A percentile compares a stretch with the other conserved stretches of the same genome.
Conservation (phyloP, 192 early-diverging fungal species). For the Coemansia sp. region DNA sequence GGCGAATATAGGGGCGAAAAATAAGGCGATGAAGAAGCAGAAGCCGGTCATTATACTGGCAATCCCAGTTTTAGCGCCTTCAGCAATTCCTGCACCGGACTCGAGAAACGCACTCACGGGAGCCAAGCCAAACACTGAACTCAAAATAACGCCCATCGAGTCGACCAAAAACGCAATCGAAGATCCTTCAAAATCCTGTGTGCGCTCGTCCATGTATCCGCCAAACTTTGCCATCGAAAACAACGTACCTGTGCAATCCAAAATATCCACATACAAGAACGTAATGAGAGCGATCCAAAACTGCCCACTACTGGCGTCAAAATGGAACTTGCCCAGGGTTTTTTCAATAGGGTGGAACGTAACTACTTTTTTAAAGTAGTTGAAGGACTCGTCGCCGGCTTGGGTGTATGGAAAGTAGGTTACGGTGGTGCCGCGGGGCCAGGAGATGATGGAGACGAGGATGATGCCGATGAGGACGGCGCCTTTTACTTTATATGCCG, state of each 20-base stretch:
- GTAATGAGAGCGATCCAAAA: conserved; percentile 82
- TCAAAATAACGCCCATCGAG: conserved; percentile 64
- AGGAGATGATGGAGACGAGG: conserved; percentile 69
- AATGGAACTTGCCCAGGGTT: conserved; percentile 64
- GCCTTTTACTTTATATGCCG: conserved; percentile 68
- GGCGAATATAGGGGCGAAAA: conserved; percentile 84
- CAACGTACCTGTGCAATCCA: conserved; percentile 85
- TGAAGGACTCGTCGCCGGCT: conserved; percentile 62
- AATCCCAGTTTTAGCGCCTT: conserved; percentile 77
- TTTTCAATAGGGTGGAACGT: conserved; percentile 64
- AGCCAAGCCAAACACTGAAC: conserved; percentile 70
- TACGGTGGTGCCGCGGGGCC: conserved; percentile 65
- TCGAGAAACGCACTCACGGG: conserved; percentile 81
- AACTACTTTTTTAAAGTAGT: conserved; percentile 71
- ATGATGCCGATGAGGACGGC: conserved; percentile 71
- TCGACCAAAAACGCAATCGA: conserved; percentile 74
- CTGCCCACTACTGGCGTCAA: conserved; percentile 59
- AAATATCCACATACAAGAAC: conserved; percentile 83
- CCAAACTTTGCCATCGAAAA: conserved; percentile 83
- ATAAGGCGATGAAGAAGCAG: conserved; percentile 74
- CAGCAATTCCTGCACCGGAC: conserved; percentile 79
- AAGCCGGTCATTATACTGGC: conserved; percentile 67
- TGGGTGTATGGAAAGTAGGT: conserved; percentile 76
- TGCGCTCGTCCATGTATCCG: conserved; percentile 72
- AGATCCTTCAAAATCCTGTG: conserved; percentile 75